Conservation (phyloP, 75 land plant genomes). For the Isoetes taiwanensis region DNA sequence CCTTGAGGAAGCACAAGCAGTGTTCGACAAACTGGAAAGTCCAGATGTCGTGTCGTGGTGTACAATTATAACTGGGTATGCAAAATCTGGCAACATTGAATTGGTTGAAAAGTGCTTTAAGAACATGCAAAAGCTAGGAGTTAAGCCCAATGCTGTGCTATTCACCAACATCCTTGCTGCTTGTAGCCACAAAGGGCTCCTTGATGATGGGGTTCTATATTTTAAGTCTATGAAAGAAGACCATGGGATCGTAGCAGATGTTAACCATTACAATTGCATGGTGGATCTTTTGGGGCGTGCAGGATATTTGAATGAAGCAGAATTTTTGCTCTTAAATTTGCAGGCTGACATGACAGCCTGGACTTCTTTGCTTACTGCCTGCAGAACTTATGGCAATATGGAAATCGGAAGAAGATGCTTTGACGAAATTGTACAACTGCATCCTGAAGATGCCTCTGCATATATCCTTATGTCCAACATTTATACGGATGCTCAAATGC, state of each 20-base stretch:
- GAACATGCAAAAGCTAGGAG: background rate
- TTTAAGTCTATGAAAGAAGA: slow-evolving; percentile 33
- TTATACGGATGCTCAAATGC: background rate
- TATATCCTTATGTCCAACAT: slow-evolving; percentile 4
- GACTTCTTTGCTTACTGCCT: slow-evolving; percentile 8
- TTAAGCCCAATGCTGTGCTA: slow-evolving; percentile 7
- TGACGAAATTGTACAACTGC: background rate
- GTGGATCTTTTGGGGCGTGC: slow-evolving; percentile 58
- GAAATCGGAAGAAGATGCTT: slow-evolving; percentile 2
- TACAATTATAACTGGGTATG: slow-evolving; percentile 14
- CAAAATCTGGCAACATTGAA: background rate
- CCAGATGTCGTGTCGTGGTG: slow-evolving; percentile 14
- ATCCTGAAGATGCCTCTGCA: slow-evolving; percentile 1
- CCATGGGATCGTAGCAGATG: slow-evolving; percentile 25
- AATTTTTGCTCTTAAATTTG: slow-evolving; percentile 30
- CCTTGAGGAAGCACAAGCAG: slow-evolving; percentile 1
- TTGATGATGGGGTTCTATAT: slow-evolving; percentile 22
- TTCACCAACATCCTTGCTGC: slow-evolving; percentile 29
- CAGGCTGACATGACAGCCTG: slow-evolving; percentile 11
- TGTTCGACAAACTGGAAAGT: slow-evolving; percentile 7
- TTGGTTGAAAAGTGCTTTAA: slow-evolving; percentile 11
- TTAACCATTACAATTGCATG: slow-evolving; percentile 45
- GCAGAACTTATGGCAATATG: slow-evolving; percentile 8
- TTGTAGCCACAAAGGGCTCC: slow-evolving; percentile 43
- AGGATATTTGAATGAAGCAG: slow-evolving; percentile 34